Evolutionary conservation across 208 protist species (phyloP).

Genomic region (Wallacemonas rigidus): DNA sequence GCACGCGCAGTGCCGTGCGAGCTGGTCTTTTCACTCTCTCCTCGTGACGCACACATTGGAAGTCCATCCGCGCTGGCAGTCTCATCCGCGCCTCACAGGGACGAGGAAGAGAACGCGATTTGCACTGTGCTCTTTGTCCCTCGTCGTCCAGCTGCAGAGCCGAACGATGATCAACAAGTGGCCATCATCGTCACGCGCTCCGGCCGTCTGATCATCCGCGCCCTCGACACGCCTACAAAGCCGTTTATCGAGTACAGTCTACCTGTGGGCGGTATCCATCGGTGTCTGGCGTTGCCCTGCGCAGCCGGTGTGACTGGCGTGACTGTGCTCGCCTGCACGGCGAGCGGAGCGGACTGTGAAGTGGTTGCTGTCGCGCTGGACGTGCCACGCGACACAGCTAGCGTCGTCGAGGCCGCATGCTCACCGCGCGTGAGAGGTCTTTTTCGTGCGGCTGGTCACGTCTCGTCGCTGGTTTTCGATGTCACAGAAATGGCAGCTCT

Average conservation of each 20-base stretch:
- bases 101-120: neutral
- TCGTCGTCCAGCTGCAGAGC: neutral
- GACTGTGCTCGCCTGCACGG: constrained; percentile 19
- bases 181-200: constrained; percentile 1
- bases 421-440: constrained; percentile 27
- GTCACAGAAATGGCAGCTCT: constrained; percentile 25
- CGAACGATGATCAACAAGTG: neutral
- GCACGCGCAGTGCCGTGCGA: neutral
- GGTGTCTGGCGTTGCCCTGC: neutral
- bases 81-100: neutral
- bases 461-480: constrained; percentile 37
- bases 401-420: neutral
- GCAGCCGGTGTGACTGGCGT: constrained; percentile 4
- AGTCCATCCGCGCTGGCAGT: too few relatives aligned
- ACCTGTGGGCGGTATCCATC: neutral
- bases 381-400: neutral
- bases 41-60: neutral
- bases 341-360: neutral
- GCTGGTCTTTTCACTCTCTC: neutral
- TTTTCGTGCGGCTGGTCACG: constrained; percentile 48
- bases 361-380: constrained; percentile 10
- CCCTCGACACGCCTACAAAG: neutral
- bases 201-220: neutral
- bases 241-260: neutral
- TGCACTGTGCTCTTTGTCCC: constrained; percentile 1